Base-by-base conservation (phyloP, 768 basidiomycete species). In the Russula sp. region DNA sequence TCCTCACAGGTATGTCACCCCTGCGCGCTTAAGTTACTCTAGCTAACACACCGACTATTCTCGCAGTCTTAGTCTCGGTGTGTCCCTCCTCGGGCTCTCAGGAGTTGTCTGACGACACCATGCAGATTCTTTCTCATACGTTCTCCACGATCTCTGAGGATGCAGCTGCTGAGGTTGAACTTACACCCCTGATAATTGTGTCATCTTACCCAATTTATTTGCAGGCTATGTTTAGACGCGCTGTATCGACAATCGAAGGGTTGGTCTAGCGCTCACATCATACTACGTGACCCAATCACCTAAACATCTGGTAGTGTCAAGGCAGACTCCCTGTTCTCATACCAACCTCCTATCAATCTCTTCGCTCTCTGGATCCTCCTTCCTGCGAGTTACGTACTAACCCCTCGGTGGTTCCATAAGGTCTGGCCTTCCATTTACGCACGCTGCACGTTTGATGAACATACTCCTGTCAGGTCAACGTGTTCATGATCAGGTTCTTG, bases 391-490 rank as follows among this genome's bases (percentile, higher is more conserved):
- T 94, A 90, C 71, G 74, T 93, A 55, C 77, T 97, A n/a, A 81
- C 81, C 7, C 93, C 94, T n/a, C 80, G 96, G 57, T 98, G 93
- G 93, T 98, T 98, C 71, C 96, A 98, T 72, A 98, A 98, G 77
- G 90, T 89, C 69, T 70, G 65, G n/a, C 7, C 34, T 36, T 7
- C 63, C 18, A 36, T 18, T 20, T 34, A 41, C 59, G 18, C 32
- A 8, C 25, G 43, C 34, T 14, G 25, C 32, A 14, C 42, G 62
- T 47, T 66, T 52, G 47, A 69, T n/a, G 64, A 32, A 14, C 56
- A 36, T 43, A 29, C 39, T n/a, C 34, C 18, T 56, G 39, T 53
- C 61, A 91, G 89, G 81, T 93, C 68, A 93, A 93, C 66, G 91
- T 93, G 1, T 88, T 92, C 69, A 81, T 92, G 80, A 93, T 93